Conservation (phyloP, 2,329 filamentous ascomycete species). For the Colletotrichum tropicale region DNA sequence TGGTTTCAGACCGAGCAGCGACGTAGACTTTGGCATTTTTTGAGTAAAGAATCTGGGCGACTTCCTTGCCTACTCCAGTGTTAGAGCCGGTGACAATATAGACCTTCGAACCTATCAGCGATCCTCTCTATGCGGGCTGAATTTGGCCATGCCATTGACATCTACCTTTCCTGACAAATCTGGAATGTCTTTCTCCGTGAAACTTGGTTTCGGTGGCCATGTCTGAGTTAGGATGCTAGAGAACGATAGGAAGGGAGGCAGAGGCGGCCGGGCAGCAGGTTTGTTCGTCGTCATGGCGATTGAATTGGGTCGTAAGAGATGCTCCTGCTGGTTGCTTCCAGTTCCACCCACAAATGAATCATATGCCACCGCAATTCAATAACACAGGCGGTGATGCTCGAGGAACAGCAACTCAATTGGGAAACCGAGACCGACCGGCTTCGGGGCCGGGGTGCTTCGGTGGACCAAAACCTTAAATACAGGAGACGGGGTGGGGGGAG, state of each 20-base stretch:
- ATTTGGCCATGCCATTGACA: fast-evolving
- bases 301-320: neutral
- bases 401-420: neutral
- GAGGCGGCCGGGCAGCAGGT: neutral
- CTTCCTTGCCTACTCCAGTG: constrained; percentile 52
- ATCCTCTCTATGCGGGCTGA: fast-evolving
- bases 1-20: constrained; percentile 50
- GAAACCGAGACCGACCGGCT: neutral
- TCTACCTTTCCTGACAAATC: neutral
- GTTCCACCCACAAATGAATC: fast-evolving
- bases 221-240: neutral
- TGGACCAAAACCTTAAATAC: neutral
- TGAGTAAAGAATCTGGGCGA: constrained; percentile 56
- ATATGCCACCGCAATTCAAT: fast-evolving
- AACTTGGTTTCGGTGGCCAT: neutral
- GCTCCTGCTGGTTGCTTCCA: fast-evolving
- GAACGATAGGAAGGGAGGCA: neutral
- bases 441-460: neutral
- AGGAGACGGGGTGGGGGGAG: fast-evolving
- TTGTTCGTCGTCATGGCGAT: neutral
- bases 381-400: neutral
- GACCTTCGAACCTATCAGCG: constrained; percentile 32
- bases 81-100: constrained; percentile 53
- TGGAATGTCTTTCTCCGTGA: neutral
- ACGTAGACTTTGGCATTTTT: constrained; percentile 60